These are phyloP conservation scores for Neurospora discreta DNA, from an alignment of 495 filamentous ascomycete species.

Conservation along the genomic window DNA sequence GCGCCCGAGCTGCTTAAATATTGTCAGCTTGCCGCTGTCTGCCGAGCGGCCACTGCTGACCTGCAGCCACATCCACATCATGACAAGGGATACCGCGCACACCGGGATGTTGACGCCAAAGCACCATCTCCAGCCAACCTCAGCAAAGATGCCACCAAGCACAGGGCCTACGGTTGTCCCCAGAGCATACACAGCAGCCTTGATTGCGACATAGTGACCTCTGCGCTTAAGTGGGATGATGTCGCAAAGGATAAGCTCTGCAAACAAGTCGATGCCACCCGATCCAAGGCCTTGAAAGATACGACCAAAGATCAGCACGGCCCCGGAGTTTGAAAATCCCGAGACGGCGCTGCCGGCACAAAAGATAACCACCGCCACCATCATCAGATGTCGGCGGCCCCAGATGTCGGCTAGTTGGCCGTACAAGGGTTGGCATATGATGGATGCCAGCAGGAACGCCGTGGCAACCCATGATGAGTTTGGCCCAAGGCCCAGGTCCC, in stretches of 20 bases:
- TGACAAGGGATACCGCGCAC: constrained; percentile 11
- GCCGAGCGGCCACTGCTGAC: constrained; percentile 9
- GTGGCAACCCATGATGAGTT: constrained; percentile 22
- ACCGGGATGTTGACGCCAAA: constrained; percentile 21
- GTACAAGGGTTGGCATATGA: constrained; percentile 25
- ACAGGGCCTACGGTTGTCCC: constrained; percentile 65
- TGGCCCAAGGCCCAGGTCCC: constrained; percentile 17
- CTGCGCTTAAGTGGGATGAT: constrained; percentile 59
- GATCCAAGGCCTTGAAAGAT: constrained; percentile 72
- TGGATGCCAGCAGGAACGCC: constrained; percentile 17
- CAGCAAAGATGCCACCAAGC: constrained; percentile 64
- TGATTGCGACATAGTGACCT: constrained; percentile 43
- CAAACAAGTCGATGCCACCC: constrained; percentile 49
- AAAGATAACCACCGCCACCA: constrained; percentile 30
- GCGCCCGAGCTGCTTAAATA: constrained; percentile 7
- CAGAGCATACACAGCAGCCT: constrained; percentile 62
- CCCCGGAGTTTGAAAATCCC: constrained; percentile 21
- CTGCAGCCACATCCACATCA: constrained; percentile 22
- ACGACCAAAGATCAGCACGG: constrained; percentile 62
- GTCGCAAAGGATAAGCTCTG: constrained; percentile 45
- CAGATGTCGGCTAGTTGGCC: constrained; percentile 39
- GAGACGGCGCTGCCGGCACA: constrained; percentile 33
- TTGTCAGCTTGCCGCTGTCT: not conserved
- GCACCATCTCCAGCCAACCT: constrained; percentile 20
- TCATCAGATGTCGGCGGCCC: constrained; percentile 36